Evolutionary conservation across 306 rosid genomes (phyloP).

Genomic region (Gastrolobium bilobum): DNA sequence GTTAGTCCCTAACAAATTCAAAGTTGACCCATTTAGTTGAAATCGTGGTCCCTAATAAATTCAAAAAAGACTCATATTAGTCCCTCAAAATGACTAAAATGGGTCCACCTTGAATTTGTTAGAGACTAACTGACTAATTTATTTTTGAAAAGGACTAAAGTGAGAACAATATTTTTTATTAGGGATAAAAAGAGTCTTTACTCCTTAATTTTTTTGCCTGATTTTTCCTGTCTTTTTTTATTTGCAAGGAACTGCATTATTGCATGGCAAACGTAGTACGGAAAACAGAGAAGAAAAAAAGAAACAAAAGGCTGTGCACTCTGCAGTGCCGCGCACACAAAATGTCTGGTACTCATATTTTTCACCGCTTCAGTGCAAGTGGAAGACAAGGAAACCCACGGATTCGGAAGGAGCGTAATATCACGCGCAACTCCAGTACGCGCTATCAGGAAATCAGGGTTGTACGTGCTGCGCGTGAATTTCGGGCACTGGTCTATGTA

Average conservation of each 20-base stretch:
- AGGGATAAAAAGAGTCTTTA: no score
- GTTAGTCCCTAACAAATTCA: no score
- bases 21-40: no score
- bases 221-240: not conserved
- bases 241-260: no score
- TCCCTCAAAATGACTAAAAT: no score
- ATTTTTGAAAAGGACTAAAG: no score
- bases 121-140: no score
- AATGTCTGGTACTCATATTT: not conserved
- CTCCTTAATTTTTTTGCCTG: no score
- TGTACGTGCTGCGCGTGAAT: conserved; percentile 27
- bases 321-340: conserved; percentile 11
- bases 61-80: no score
- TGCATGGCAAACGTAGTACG: not conserved
- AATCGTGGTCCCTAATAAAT: no score
- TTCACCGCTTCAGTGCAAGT: conserved; percentile 2
- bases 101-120: no score
- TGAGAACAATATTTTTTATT: no score
- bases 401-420: not conserved
- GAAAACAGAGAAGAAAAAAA: not conserved
- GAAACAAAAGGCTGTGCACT: not conserved
- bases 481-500: not conserved
- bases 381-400: not conserved
- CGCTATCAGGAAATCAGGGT: not conserved
- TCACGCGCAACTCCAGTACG: not conserved